Percentiles rank a stretch among this genome's conserved stretches.
Evolutionary conservation across 1,284 basidiomycete species (phyloP).

Genomic region (Irpex rosettiformis): DNA sequence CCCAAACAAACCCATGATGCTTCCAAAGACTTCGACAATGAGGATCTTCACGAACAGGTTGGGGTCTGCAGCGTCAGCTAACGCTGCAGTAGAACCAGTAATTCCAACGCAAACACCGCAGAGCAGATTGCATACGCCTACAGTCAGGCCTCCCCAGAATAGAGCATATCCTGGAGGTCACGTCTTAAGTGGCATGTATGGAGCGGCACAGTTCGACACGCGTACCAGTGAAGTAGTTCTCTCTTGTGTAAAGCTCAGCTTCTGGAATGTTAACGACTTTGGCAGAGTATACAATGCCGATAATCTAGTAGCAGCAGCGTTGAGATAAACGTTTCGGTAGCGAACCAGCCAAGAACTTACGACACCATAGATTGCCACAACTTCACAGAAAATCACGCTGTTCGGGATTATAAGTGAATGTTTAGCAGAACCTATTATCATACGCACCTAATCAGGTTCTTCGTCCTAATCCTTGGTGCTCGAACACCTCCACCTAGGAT

Average conservation of each 20-base stretch:
- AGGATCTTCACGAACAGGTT: conserved; percentile 92
- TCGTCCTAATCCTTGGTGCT: conserved; percentile 92
- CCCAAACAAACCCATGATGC: conserved; percentile 88
- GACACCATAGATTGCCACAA: conserved; percentile 94
- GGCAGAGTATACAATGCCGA: conserved; percentile 90
- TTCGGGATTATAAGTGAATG: neutral
- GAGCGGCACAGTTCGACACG: conserved; percentile 5
- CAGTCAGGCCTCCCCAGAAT: conserved; percentile 94
- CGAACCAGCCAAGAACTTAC: conserved; percentile 44
- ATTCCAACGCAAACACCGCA: conserved; percentile 91
- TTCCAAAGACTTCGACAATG: conserved; percentile 93
- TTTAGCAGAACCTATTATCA: too few relatives aligned
- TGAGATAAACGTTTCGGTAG: neutral
- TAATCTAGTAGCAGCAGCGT: conserved; percentile 53
- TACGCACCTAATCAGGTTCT: conserved; percentile 92
- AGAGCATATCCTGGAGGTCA: conserved; percentile 70
- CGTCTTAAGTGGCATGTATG: neutral
- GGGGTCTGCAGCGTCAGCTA: conserved; percentile 91
- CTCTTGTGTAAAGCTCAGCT: conserved; percentile 65
- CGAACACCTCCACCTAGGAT: conserved; percentile 96
- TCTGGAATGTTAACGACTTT: conserved; percentile 67
- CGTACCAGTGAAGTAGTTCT: conserved; percentile 88
- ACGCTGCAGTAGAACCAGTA: conserved; percentile 88
- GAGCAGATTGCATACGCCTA: conserved; percentile 89
- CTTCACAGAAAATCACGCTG: conserved; percentile 99